Percentiles rank a stretch among this genome's conserved stretches.
Conservation (phyloP, 2,329 filamentous ascomycete genomes). For the Zarea fungicola region DNA sequence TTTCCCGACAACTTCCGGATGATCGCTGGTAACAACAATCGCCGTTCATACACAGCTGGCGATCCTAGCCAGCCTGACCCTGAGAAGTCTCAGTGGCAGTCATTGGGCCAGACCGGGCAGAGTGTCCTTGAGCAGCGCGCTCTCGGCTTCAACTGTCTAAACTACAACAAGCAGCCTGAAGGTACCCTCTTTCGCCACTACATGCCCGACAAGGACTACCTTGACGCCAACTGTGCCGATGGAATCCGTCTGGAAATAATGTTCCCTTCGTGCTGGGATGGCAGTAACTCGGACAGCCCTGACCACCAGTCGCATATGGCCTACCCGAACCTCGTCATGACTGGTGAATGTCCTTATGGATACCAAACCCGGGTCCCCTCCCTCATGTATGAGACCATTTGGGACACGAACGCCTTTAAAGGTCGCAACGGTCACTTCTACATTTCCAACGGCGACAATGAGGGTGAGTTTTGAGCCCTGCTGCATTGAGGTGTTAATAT, state of each 20-base stretch:
- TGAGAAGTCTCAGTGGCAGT: conserved; percentile 64
- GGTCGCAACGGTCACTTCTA: conserved; percentile 64
- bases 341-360: conserved; percentile 66
- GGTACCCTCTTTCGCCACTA: conserved; percentile 75
- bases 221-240: conserved; percentile 76
- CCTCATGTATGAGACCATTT: conserved; percentile 84
- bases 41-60: conserved; percentile 65
- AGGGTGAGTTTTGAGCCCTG: conserved; percentile 43
- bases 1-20: conserved; percentile 78
- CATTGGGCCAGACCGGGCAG: conserved; percentile 60
- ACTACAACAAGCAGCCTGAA: conserved; percentile 66
- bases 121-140: conserved; percentile 70
- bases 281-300: conserved; percentile 49
- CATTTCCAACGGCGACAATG: conserved; percentile 71
- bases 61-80: conserved; percentile 61
- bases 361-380: conserved; percentile 65
- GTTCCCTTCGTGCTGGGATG: conserved; percentile 88
- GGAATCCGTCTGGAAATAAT: conserved; percentile 79
- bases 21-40: conserved; percentile 67
- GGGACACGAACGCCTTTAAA: conserved; percentile 62
- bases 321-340: conserved; percentile 72
- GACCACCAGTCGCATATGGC: conserved; percentile 65
- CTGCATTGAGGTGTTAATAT: conserved; percentile 4
- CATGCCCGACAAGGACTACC: conserved; percentile 70
- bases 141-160: conserved; percentile 90